Percentiles rank a stretch among this genome's conserved stretches.
Evolutionary conservation across 768 basidiomycete species (phyloP).

Genomic region (Pleurotus giganteus): DNA sequence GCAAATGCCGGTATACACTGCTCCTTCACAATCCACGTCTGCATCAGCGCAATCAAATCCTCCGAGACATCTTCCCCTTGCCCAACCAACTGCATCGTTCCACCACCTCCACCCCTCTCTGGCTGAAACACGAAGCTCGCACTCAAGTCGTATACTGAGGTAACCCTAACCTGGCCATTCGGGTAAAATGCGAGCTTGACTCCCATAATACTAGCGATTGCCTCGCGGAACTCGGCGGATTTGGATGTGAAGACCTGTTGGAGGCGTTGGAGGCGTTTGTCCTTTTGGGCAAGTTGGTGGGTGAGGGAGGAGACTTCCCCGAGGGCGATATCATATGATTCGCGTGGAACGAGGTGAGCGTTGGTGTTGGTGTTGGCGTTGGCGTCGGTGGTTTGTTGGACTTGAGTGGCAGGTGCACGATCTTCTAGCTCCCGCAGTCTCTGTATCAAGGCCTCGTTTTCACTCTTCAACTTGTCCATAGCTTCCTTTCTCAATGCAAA

Average conservation of each 20-base stretch:
- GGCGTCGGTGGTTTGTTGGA: background rate
- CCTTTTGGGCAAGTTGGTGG: conserved; percentile 67
- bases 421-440: conserved; percentile 62
- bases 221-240: conserved; percentile 87
- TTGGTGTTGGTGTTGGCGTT: no score
- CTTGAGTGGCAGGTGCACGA: conserved; percentile 22
- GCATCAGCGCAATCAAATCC: conserved; percentile 72
- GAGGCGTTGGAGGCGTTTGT: conserved; percentile 75
- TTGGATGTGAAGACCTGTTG: conserved; percentile 87
- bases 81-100: conserved; percentile 70
- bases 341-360: conserved; percentile 66
- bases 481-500: conserved; percentile 70
- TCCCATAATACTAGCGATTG: conserved; percentile 86
- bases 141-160: conserved; percentile 84
- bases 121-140: conserved; percentile 89
- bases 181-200: conserved; percentile 91
- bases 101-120: conserved; percentile 35
- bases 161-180: conserved; percentile 86
- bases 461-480: conserved; percentile 72
- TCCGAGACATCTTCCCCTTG: conserved; percentile 74
- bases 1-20: conserved; percentile 88
- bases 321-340: conserved; percentile 72
- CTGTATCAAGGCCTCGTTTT: conserved; percentile 81
- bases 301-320: conserved; percentile 70
- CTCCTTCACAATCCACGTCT: conserved; percentile 84